Conservation (phyloP, 352 stramenopile species). For the Paralagenidium karlingii region DNA sequence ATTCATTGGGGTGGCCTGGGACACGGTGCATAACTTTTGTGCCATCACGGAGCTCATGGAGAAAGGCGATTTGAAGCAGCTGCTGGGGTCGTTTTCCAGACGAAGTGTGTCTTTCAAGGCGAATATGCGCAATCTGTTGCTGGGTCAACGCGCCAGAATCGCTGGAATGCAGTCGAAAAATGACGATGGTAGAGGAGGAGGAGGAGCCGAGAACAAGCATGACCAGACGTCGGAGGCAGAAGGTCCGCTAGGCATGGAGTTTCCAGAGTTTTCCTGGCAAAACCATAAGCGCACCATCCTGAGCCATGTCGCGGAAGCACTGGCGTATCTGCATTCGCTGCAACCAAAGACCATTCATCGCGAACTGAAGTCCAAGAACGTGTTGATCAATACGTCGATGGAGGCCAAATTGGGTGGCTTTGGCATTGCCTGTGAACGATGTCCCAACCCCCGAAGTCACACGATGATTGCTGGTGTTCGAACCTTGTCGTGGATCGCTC, state of each 20-base stretch:
- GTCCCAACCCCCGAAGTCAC: too few relatives aligned
- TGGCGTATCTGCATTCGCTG: too few relatives aligned
- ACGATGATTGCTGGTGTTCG: conserved; percentile 8
- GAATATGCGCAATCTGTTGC: conserved; percentile 4
- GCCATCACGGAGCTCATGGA: conserved; percentile 76
- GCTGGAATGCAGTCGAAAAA: too few relatives aligned
- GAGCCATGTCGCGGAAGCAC: too few relatives aligned
- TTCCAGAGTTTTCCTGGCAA: too few relatives aligned
- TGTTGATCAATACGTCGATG: neutral
- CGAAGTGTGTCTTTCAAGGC: too few relatives aligned
- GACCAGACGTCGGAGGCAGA: too few relatives aligned
- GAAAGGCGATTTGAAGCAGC: conserved; percentile 50
- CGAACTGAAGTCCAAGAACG: neutral
- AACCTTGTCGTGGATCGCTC: conserved; percentile 13
- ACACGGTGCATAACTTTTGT: conserved; percentile 46
- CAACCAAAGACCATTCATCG: too few relatives aligned
- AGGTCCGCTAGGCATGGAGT: neutral
- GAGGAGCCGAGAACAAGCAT: too few relatives aligned
- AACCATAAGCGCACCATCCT: too few relatives aligned
- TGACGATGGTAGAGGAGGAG: too few relatives aligned
- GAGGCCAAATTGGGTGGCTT: conserved; percentile 4
- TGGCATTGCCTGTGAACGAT: conserved; percentile 4
- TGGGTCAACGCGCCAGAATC: neutral
- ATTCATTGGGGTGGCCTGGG: conserved; percentile 69
- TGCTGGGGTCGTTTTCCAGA: too few relatives aligned